A percentile compares a stretch with the other conserved stretches of the same genome.
Conservation (phyloP, 164 flowering plant species). For the Annona squamosa region DNA sequence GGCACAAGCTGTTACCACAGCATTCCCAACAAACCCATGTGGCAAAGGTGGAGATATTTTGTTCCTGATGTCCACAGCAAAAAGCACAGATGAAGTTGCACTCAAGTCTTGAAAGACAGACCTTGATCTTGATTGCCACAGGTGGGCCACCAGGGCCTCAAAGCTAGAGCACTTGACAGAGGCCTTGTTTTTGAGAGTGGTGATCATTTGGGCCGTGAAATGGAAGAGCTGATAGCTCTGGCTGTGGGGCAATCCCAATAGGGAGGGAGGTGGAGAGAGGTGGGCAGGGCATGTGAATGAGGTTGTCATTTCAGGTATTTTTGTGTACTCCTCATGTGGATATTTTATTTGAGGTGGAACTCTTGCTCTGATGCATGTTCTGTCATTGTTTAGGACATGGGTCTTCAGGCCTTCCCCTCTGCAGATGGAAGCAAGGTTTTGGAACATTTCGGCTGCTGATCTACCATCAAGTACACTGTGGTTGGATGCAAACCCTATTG, state of each 20-base stretch:
- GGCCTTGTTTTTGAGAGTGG: constrained; percentile 24
- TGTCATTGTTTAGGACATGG: constrained; percentile 20
- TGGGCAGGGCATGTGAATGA: constrained; percentile 25
- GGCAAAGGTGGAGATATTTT: constrained; percentile 30
- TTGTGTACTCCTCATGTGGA: constrained; percentile 29
- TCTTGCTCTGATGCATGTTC: constrained; percentile 37
- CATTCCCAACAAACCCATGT: constrained; percentile 35
- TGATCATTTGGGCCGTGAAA: constrained; percentile 26
- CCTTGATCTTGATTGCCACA: constrained; percentile 36
- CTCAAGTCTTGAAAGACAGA: constrained; percentile 22
- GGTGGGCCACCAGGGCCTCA: constrained; percentile 36
- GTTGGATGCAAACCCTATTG: constrained; percentile 37
- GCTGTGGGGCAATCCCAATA: constrained; percentile 11
- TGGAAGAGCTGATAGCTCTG: constrained; percentile 27
- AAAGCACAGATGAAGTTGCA: constrained; percentile 25
- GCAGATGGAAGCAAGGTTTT: constrained; percentile 35
- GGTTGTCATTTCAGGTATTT: constrained; percentile 18
- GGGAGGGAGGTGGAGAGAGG: constrained; percentile 13
- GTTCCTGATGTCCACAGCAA: constrained; percentile 38
- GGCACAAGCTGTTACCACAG: constrained; percentile 42
- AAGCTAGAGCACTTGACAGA: constrained; percentile 31
- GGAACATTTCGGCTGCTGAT: constrained; percentile 38
- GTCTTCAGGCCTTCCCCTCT: constrained; percentile 31
- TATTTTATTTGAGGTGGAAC: constrained; percentile 29
- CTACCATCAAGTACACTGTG: constrained; percentile 42